These are phyloP conservation scores for Platismatia glauca DNA, from an alignment of 495 filamentous ascomycete genomes.

Conservation along the genomic window DNA sequence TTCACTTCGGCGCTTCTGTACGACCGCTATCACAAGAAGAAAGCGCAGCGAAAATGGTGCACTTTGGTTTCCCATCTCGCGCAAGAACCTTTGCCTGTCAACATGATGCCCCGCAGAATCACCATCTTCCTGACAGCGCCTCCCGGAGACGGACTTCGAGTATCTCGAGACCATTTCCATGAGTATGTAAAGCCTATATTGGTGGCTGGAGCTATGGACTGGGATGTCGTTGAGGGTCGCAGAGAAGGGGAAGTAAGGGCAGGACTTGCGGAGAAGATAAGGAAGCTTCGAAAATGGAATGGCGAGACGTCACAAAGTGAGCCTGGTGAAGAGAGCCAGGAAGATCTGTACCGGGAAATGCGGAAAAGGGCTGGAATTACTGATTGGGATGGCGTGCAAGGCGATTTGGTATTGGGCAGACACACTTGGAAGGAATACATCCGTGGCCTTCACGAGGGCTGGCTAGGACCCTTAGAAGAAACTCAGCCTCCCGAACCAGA, in stretches of 20 bases:
- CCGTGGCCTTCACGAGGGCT: slow-evolving; percentile 87
- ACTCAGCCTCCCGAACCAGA: slow-evolving; percentile 23
- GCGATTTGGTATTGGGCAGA: slow-evolving; percentile 82
- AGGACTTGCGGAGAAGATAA: slow-evolving; percentile 70
- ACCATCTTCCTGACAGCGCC: slow-evolving; percentile 81
- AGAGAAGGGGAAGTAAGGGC: slow-evolving; percentile 81
- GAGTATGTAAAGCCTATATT: slow-evolving; percentile 93
- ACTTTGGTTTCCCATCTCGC: slow-evolving; percentile 80
- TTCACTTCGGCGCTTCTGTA: slow-evolving; percentile 73
- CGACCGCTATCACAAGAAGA: slow-evolving; percentile 81
- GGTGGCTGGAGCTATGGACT: slow-evolving; percentile 82
- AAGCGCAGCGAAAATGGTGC: slow-evolving; percentile 75
- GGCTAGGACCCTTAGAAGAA: slow-evolving; percentile 74
- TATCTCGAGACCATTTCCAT: slow-evolving; percentile 84
- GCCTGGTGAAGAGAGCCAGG: slow-evolving; percentile 33
- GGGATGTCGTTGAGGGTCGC: slow-evolving; percentile 86
- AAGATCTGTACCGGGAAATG: slow-evolving; percentile 45
- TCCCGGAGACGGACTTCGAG: slow-evolving; percentile 71
- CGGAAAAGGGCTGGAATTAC: slow-evolving; percentile 52
- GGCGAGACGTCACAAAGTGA: slow-evolving; percentile 41
- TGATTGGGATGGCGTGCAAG: slow-evolving; percentile 63
- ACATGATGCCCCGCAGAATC: slow-evolving; percentile 70
- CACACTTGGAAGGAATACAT: slow-evolving; percentile 98
- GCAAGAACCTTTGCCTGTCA: slow-evolving; percentile 59
- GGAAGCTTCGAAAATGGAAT: slow-evolving; percentile 50